Evolutionary conservation across 169 alveolate genomes (phyloP).

Genomic region (Plasmodium berghei): DNA sequence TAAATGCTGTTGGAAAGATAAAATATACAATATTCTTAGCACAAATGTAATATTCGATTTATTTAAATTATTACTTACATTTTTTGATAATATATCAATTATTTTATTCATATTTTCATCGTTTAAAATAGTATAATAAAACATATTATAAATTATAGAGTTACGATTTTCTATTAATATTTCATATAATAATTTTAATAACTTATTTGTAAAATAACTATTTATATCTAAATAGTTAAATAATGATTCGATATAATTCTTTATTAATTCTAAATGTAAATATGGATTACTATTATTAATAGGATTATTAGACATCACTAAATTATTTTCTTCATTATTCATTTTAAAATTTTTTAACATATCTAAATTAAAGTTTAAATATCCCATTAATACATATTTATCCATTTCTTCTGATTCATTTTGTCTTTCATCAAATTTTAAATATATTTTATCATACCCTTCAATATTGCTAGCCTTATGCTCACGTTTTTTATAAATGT

Average conservation of each 20-base stretch:
- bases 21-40: slow-evolving; percentile 60
- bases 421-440: slow-evolving; percentile 21
- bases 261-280: slow-evolving; percentile 34
- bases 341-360: slow-evolving; percentile 43
- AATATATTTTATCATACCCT: slow-evolving; percentile 54
- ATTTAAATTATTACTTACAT: slow-evolving; percentile 35
- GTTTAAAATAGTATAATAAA: slow-evolving; percentile 62
- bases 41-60: slow-evolving; percentile 57
- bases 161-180: slow-evolving; percentile 64
- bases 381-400: slow-evolving; percentile 38
- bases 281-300: slow-evolving; percentile 34
- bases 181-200: slow-evolving; percentile 70
- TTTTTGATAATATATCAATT: slow-evolving; percentile 57
- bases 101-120: slow-evolving; percentile 58
- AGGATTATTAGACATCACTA: neutral
- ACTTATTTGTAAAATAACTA: slow-evolving; percentile 57
- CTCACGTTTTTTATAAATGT: neutral
- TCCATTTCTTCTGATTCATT: slow-evolving; percentile 1
- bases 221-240: slow-evolving; percentile 29
- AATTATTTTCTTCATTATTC: slow-evolving; percentile 16
- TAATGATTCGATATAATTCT: slow-evolving; percentile 62
- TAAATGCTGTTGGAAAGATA: slow-evolving; percentile 45
- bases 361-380: slow-evolving; percentile 38
- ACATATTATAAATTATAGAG: slow-evolving; percentile 49
- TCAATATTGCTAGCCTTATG: neutral